Base-by-base conservation (phyloP, 1,284 basidiomycete genomes). In the Earliella scabrosa region DNA sequence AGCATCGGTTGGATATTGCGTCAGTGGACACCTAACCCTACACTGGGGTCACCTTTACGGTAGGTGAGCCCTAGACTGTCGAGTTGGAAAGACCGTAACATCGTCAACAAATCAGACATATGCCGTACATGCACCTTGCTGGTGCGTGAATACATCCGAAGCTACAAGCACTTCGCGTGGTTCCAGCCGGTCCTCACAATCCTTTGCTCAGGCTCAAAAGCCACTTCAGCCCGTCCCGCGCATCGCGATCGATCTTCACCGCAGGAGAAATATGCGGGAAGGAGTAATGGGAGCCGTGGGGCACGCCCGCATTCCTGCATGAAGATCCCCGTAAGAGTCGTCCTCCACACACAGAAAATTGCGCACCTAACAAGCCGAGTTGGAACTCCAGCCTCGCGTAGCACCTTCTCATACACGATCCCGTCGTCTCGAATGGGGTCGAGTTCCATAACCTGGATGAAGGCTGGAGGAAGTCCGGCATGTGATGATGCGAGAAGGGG, bases 401-500 rank as follows among this genome's bases (percentile, higher is more conserved):
- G 51, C 7, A 61, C 31, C 39, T 58, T 60, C 39, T 63, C 63
- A 45, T 69, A 69, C 6, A 69, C 27, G 10, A 65, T 41, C 2
- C 63, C 66, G 10, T 69, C 65, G 47, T 70, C 67, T 16, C 68
- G 60, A 5, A 67, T 48, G 14, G 60, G 59, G 36, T 69, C 68
- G 27, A 55, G 41, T 5, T 61, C 66, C 44, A 51, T 44, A 14
- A 66, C 56, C 40, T 69, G 66, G 4, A 69, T 39, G 51, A 59
- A 68, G 11, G 63, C 52, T 0, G 64, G 60, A 5, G 68, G 59
- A 4, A 70, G 56, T 13, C 51, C 62, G 9, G 27, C 41, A 29
- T 64, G 60, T 1, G 59, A 59, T 9, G 53, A 29, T 14, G 56
- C 52, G 21, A 65, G 50, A 13, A 31, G 29, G 11, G 60, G 57